Evolutionary conservation across 2,329 filamentous ascomycete genomes (phyloP), one percentile per base, ranked within the genome.

Genomic region (Nothophoma quercina): DNA sequence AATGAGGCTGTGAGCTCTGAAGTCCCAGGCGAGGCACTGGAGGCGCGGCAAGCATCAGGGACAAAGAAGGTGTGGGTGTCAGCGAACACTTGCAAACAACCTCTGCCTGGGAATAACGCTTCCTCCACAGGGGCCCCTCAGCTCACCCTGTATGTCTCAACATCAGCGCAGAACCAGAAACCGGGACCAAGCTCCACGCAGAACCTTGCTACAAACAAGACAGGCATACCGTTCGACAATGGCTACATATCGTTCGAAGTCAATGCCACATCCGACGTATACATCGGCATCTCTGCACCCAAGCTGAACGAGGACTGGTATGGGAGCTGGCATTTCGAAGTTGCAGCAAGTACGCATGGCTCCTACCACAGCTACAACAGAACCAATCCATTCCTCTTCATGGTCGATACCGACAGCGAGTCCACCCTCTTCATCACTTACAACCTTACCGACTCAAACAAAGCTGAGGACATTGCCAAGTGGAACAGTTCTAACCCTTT

Each of bases 61-160:
- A n/a, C n/a, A 19, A 68, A 74, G 19, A 73, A 74, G 13, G 79
- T 98, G 3, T 97, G 89, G 72, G 82, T 99, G 46, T 92, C 92
- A 2, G 86, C 92, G 34, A 98, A 92, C 61, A 93, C 90, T 1
- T 99, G 95, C 73, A 75, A 85, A 21, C 91, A 96, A 64, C 95
- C 93, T 10, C 70, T 75, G 16, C 78, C 81, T 32, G 83, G 83
- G 32, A 77, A 75, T 7, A 77, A 78, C 2, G 76, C 78, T 19
- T 78, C 76, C 43, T 72, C 75, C 12, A 67, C 61, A 9, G 63
- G 62, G 12, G 71, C 78, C 1, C 83, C 89, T 10, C 92, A 96
- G 65, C 82, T 98, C 42, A 83, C 84, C 10, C 77, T 98, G 8
- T 96, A 89, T 66, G 79, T 96, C 39, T 96, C 92, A 3, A 85